Conservation (phyloP, 768 basidiomycete species). For the Gloeopeniophorella convolvens region DNA sequence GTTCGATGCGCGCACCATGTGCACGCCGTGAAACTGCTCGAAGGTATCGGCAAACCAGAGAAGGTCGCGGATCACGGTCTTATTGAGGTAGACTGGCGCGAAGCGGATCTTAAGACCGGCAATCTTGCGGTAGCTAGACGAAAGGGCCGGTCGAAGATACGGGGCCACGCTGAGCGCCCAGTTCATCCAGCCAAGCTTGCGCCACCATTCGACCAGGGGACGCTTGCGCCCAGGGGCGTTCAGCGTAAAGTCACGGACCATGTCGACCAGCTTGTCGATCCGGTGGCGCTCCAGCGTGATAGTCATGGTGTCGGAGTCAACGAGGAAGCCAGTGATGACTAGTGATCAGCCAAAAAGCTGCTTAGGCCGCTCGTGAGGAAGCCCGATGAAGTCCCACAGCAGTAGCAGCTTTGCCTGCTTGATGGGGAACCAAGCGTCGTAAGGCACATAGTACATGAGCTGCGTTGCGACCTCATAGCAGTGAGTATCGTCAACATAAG, state of each 20-base stretch:
- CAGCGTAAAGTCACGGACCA: not conserved
- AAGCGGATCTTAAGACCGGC: no score
- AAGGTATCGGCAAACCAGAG: constrained; percentile 27
- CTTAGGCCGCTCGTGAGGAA: constrained; percentile 35
- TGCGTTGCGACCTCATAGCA: constrained; percentile 20
- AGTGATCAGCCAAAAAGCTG: constrained; percentile 30
- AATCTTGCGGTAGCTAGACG: no score
- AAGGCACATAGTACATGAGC: constrained; percentile 28
- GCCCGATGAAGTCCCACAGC: no score
- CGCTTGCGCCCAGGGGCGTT: not conserved
- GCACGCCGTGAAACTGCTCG: no score
- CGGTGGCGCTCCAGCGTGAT: constrained; percentile 27
- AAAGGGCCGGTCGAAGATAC: no score
- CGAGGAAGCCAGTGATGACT: constrained; percentile 27
- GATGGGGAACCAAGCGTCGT: constrained; percentile 25
- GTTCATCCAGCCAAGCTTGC: constrained; percentile 27
- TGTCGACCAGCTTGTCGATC: not conserved
- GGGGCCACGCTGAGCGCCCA: no score
- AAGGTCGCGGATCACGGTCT: constrained; percentile 27
- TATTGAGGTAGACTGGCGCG: no score
- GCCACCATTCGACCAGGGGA: not conserved
- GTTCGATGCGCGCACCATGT: constrained; percentile 26
- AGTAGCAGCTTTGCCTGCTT: constrained; percentile 31
- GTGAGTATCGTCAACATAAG: constrained; percentile 34
- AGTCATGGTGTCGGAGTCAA: constrained; percentile 33